These are phyloP conservation scores for Aplosporella prunicola DNA, from an alignment of 2,329 filamentous ascomycete species.

Conservation along the genomic window DNA sequence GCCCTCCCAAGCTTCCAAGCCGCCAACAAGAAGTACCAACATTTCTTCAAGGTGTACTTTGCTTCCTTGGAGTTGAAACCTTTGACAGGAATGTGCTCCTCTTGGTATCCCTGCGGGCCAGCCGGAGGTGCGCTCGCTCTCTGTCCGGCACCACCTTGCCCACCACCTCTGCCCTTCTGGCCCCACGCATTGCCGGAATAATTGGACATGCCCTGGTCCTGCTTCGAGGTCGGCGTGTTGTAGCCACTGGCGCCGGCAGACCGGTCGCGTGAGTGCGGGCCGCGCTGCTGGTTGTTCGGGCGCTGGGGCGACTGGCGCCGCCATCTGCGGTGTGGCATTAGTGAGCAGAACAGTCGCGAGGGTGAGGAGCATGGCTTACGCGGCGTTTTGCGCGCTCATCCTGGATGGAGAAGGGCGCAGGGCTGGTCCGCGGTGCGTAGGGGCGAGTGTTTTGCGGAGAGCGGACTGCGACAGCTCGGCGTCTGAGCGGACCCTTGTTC, in stretches of 20 bases:
- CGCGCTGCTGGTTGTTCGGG: slow-evolving; percentile 14
- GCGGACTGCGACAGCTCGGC: too few relatives aligned
- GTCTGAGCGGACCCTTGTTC: too few relatives aligned
- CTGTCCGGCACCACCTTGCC: slow-evolving; percentile 13
- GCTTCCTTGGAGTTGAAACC: slow-evolving; percentile 38
- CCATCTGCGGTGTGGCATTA: slow-evolving; percentile 6
- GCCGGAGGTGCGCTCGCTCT: slow-evolving; percentile 13
- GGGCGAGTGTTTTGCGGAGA: slow-evolving; percentile 6
- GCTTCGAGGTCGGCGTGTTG: slow-evolving; percentile 25
- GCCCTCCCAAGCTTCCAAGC: background rate
- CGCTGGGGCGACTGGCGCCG: slow-evolving; percentile 14
- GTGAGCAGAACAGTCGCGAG: background rate
- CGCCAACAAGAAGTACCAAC: slow-evolving; percentile 17
- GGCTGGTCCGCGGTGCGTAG: slow-evolving; percentile 10
- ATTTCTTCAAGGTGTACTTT: slow-evolving; percentile 33
- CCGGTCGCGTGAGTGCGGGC: slow-evolving; percentile 16
- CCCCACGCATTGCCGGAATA: slow-evolving; percentile 28
- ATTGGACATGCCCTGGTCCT: slow-evolving; percentile 21
- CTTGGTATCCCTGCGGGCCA: slow-evolving; percentile 7
- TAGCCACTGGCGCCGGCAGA: slow-evolving; percentile 18
- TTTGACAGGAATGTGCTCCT: slow-evolving; percentile 26
- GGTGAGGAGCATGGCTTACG: background rate
- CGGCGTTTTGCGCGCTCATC: slow-evolving; percentile 10
- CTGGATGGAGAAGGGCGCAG: slow-evolving; percentile 7
- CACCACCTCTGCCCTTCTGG: slow-evolving; percentile 22